phyloP scores from a whole-genome alignment of 78 protist species.

The Trichosphaerium sp. region DNA sequence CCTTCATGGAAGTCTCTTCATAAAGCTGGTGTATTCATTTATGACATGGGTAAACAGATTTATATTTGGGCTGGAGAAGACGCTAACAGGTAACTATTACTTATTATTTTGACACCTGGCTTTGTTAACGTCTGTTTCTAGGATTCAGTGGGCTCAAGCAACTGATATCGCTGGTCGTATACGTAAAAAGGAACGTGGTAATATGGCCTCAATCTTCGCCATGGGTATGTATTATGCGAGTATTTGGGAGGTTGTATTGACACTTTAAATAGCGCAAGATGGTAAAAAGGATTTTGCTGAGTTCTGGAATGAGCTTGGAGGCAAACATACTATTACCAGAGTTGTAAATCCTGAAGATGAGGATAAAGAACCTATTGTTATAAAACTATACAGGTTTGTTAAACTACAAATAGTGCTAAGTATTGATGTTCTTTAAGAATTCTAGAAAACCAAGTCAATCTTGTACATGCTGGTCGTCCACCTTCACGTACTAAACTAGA shows the following conservation, averaged over 20 bases:
- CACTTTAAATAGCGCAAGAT: not conserved
- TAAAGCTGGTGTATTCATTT: too few species aligned
- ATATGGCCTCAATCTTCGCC: not conserved
- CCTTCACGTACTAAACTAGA: too few species aligned
- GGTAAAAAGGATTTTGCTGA: not conserved
- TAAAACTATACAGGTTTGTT: slow-evolving; percentile 31
- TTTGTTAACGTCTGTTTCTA: too few species aligned
- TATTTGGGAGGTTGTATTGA: not conserved
- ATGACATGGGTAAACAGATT: too few species aligned
- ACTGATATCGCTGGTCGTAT: slow-evolving; percentile 44
- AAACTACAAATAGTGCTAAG: slow-evolving; percentile 20
- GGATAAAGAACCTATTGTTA: slow-evolving; percentile 12
- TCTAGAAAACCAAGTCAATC: slow-evolving; percentile 26
- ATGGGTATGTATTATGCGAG: not conserved
- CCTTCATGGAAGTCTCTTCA: too few species aligned
- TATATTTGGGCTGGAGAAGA: too few species aligned
- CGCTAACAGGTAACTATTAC: too few species aligned
- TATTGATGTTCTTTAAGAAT: slow-evolving; percentile 29
- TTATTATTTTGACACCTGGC: too few species aligned
- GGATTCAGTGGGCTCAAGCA: slow-evolving; percentile 45
- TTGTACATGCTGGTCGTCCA: slow-evolving; percentile 20
- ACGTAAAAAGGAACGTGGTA: slow-evolving; percentile 25
- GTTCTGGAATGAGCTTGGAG: not conserved
- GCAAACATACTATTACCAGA: not conserved
- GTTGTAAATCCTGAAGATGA: slow-evolving; percentile 36